Base-by-base conservation (phyloP, 164 flowering plant species). In the Echeveria elegans region DNA sequence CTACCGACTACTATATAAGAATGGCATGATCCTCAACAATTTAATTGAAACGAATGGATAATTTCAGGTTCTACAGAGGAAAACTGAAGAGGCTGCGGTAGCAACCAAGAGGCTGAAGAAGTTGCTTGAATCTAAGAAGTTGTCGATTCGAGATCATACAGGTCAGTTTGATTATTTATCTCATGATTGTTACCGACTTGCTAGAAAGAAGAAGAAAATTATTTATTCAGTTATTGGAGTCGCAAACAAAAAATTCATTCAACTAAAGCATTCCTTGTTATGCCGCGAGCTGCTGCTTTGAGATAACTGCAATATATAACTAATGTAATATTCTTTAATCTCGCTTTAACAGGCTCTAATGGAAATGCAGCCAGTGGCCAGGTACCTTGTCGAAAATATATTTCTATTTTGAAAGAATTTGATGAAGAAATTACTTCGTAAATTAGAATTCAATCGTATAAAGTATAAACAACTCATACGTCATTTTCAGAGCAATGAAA, bases 1-100 rank as follows among this genome's bases (percentile, higher is more conserved):
- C n/a, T n/a, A n/a, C 37, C 37, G 7, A 34, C 37, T 34, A 34
- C 37, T 34, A 7, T 34, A 7, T 7, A 34, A 34, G 37, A 34
- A 7, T 7, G 37, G 41, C 32, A 29, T 40, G 28, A 56, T 7
- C 24, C 38, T 8, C 12, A 6, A n/a, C 28, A 23, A 21, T 19
- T 29, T 28, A 58, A 40, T 59, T 43, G 12, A 5, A 34, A n/a
- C 56, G 8, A 58, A 19, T 68, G 74, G 28, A 14, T 23, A 26
- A 1, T 11, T 12, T 34, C 78, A 90, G 97, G 96, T 92, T 70
- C 96, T 92, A 60, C 96, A 90, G 50, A 88, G 98, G 64, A 92
- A 92, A 75, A 89, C 96, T 31, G 96, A 90, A 77, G 98, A 90
- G 73, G 98, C 96, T 74, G 90, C 96, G 68, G 81, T 88, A 85